A percentile compares a stretch with the other conserved stretches of the same genome.
Evolutionary conservation across 2,329 filamentous ascomycete genomes (phyloP).

Genomic region (Alternaria ethzedia): DNA sequence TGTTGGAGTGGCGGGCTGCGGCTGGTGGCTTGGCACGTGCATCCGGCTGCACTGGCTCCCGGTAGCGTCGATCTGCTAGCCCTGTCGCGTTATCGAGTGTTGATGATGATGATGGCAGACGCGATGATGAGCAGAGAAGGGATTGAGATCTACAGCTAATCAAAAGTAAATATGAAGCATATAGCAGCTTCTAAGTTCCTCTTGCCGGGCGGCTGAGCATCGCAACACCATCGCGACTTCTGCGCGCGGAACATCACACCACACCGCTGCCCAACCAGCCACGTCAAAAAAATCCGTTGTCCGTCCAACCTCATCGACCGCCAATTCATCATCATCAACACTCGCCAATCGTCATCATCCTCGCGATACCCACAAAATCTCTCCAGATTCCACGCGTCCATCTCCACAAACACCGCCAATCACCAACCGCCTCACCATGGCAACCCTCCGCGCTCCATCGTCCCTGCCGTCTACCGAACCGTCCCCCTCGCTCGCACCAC

Average conservation of each 20-base stretch:
- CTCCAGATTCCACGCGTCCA: conserved; percentile 12
- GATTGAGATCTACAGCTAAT: conserved; percentile 2
- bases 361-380: conserved; percentile 7
- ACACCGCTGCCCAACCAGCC: neutral
- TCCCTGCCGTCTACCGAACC: conserved; percentile 21
- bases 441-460: conserved; percentile 38
- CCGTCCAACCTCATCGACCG: conserved; percentile 6
- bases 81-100: neutral
- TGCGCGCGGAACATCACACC: neutral
- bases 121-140: neutral
- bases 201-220: neutral
- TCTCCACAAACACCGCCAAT: neutral
- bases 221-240: neutral
- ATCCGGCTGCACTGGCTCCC: conserved; percentile 6
- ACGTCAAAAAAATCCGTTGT: conserved; percentile 2
- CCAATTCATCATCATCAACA: neutral
- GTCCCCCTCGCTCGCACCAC: conserved; percentile 28
- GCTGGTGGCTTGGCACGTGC: conserved; percentile 7
- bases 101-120: neutral
- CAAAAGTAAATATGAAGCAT: neutral
- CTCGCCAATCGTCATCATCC: neutral
- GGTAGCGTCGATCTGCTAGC: conserved; percentile 12
- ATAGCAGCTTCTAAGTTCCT: neutral
- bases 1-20: conserved; percentile 24
- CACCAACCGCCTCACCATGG: conserved; percentile 14